Base-by-base conservation (phyloP, 129 eudicot genomes). In the Centrapalus pauciflorus region DNA sequence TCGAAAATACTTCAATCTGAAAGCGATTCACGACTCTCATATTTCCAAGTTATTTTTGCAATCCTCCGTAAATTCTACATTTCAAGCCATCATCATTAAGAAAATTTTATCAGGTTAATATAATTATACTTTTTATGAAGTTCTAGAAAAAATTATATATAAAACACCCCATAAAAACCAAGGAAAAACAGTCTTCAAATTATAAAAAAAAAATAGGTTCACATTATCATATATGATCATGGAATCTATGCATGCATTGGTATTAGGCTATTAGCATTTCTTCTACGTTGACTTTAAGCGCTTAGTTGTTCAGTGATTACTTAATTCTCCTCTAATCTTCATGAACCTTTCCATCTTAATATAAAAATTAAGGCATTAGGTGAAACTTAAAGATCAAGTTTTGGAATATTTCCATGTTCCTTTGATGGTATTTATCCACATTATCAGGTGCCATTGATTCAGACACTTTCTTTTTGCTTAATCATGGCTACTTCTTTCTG, bases 401-500 rank as follows among this genome's bases (percentile, higher is more conserved):
- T 59, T 49, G 21, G 21, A 55, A 55, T 55, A 74, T 65, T 65
- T 34, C 40, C 65, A 13, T n/a, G 10, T 10, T 38, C 10, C 34
- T 26, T n/a, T 72, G 14, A 23, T 30, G n/a, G 32, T 61, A 52
- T 35, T 13, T 46, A 71, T 29, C 33, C 51, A 58, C 60, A 48
- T 60, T 58, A 54, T 59, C 52, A 64, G 61, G 25, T 45, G 60
- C 4, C 45, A 30, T 58, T 27, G 34, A 30, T 37, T 46, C 58
- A 33, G 19, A 14, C 17, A 16, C 29, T 17, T 21, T 70, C 11
- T 58, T 26, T 50, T 40, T 56, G 27, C 68, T 8, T 70, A 20
- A 19, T 52, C 64, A 80, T 76, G 84, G 67, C 67, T 24, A 33
- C 38, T 35, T 49, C 60, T 41, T 40, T 73, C 66, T 4, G 46